Conservation (phyloP, 352 stramenopile species). For the Globisporangium acanthophoron region DNA sequence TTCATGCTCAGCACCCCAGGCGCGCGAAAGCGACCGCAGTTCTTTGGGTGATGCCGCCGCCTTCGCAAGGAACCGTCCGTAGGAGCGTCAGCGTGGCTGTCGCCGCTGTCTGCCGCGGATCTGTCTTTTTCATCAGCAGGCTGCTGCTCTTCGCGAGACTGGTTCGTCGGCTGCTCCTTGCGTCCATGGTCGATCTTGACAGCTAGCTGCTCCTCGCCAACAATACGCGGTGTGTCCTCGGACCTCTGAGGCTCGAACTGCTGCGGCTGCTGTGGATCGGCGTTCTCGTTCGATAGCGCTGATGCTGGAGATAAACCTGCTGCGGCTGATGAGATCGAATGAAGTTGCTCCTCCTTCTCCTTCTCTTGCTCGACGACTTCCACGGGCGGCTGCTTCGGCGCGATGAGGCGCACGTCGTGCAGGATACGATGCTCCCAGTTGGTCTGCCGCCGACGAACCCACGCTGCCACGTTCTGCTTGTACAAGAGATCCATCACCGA, state of each 20-base stretch:
- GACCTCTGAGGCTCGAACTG: neutral
- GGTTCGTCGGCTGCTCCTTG: neutral
- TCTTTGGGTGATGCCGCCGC: neutral
- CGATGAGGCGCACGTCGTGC: conserved; percentile 1
- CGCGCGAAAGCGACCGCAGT: conserved; percentile 3
- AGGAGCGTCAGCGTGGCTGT: neutral
- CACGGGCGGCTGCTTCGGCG: neutral
- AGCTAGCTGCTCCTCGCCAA: neutral
- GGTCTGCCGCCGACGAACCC: conserved; percentile 3
- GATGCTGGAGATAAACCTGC: too few relatives aligned
- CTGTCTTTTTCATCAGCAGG: too few relatives aligned
- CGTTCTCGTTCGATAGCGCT: neutral
- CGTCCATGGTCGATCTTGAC: neutral
- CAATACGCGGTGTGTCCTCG: neutral
- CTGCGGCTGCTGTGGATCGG: neutral
- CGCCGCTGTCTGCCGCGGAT: too few relatives aligned
- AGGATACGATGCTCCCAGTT: neutral
- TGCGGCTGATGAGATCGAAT: too few relatives aligned
- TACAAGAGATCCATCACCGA: conserved; percentile 6
- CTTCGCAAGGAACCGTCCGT: neutral
- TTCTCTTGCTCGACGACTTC: neutral
- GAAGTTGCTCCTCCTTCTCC: neutral
- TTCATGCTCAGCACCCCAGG: conserved; percentile 6
- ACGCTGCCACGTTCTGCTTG: conserved; percentile 9
- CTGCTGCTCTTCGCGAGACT: too few relatives aligned